Evolutionary conservation across 306 rosid genomes (phyloP), one percentile per base, ranked within the genome.

Genomic region (Vicia faba): DNA sequence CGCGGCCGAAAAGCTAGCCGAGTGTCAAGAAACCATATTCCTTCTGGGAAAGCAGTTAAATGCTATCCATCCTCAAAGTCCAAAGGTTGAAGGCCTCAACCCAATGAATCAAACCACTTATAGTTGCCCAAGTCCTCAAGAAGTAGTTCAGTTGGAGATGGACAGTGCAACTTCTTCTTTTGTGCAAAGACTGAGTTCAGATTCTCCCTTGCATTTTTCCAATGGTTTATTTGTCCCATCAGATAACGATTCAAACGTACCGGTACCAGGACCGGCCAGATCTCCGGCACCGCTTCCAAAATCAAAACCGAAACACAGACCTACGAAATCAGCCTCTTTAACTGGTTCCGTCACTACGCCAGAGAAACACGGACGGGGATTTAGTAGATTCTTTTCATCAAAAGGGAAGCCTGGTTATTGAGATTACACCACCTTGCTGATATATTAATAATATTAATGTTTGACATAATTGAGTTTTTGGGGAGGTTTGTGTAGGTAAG

Each of bases 11-110:
- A 95, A 95, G 84, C 87, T 90, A 64, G 96, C 97, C 0, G 99
- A 90, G 83, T 95, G 99, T 86, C 99, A 95, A 64, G 97, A 95
- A 86, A 95, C 96, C 71, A 95, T 95, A 72, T 84, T 78, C 81
- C 95, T 95, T 82, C 91, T 95, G 8, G 91, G 97, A 54, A 95
- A 86, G 87, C 97, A 95, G 80, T 77, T 95, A 81, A 90, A 88
- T 66, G 33, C 88, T 61, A 75, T 95, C 70, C 95, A 84, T 51
- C 97, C 97, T 43, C 95, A 85, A 66, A 35, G 92, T 20, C 38
- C 38, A 33, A 33, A 33, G 62, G 82, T 36, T 49, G 89, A 83
- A 66, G 83, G 78, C 53, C 73, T 64, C 35, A 19, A 5, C 50
- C 5, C 50, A 8, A 91, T 81, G 38, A 83, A 84, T 5, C 91